Evolutionary conservation across 495 filamentous ascomycete genomes (phyloP).

Genomic region (Ramalina intermedia): DNA sequence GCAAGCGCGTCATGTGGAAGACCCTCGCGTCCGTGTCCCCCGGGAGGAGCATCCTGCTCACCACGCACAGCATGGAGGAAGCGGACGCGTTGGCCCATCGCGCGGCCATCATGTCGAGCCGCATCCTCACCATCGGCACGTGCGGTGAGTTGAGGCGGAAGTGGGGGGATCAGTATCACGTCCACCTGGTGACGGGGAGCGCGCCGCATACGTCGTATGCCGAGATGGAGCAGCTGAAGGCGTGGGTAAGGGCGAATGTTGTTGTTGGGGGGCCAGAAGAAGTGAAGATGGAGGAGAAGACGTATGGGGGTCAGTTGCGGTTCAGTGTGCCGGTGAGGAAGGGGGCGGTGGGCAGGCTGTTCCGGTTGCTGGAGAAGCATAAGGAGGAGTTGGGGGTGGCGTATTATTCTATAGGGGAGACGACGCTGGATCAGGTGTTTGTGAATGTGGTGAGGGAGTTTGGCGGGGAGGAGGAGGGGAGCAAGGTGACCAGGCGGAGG

Average conservation of each 20-base stretch:
- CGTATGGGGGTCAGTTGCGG: conserved; percentile 65
- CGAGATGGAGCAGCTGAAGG: conserved; percentile 44
- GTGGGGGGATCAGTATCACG: conserved; percentile 38
- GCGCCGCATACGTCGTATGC: conserved; percentile 49
- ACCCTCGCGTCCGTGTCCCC: conserved; percentile 42
- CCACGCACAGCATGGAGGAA: conserved; percentile 74
- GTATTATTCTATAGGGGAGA: conserved; percentile 62
- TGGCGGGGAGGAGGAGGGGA: conserved; percentile 60
- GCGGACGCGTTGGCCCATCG: conserved; percentile 57
- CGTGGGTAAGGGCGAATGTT: conserved; percentile 45
- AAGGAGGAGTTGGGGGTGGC: conserved; percentile 49
- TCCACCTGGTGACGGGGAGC: conserved; percentile 44
- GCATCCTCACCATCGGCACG: conserved; percentile 57
- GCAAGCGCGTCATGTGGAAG: conserved; percentile 65
- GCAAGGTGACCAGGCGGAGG: conserved; percentile 12
- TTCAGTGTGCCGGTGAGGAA: conserved; percentile 45
- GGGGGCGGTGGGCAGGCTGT: conserved; percentile 40
- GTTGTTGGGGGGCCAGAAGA: conserved; percentile 20
- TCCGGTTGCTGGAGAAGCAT: conserved; percentile 50
- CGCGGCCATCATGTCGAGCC: conserved; percentile 55
- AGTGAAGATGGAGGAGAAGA: conserved; percentile 40
- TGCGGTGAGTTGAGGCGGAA: conserved; percentile 40
- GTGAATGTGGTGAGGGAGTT: conserved; percentile 59
- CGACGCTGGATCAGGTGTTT: conserved; percentile 75
- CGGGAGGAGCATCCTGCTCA: conserved; percentile 50